Percentiles rank a stretch among this genome's conserved stretches.
These are phyloP conservation scores for Leccinum truebloodii DNA, from an alignment of 768 basidiomycete species.

Conservation along the genomic window DNA sequence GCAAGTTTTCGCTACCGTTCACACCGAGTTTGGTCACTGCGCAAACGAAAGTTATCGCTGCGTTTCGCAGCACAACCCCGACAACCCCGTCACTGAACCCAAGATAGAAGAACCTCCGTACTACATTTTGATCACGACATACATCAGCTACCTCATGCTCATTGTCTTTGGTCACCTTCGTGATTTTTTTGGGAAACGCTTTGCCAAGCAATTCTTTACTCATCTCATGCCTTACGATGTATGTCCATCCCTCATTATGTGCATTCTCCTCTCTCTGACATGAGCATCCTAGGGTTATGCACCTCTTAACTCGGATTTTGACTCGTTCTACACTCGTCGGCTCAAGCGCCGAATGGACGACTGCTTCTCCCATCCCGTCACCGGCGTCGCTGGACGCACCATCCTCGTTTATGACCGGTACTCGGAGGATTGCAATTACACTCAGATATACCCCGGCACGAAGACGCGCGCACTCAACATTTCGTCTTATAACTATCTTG, in stretches of 20 bases:
- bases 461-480: constrained; percentile 92
- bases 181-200: constrained; percentile 91
- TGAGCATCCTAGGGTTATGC: constrained; percentile 78
- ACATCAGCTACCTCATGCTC: constrained; percentile 90
- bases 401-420: constrained; percentile 83
- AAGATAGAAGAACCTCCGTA: constrained; percentile 87
- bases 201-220: constrained; percentile 65
- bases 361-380: constrained; percentile 90
- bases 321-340: constrained; percentile 98
- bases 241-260: constrained; percentile 36
- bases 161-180: constrained; percentile 91
- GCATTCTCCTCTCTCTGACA: constrained; percentile 11
- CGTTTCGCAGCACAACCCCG: constrained; percentile 57
- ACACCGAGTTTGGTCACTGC: constrained; percentile 94
- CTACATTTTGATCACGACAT: constrained; percentile 89
- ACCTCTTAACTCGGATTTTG: constrained; percentile 95
- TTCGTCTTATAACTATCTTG: constrained; percentile 98
- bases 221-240: constrained; percentile 87
- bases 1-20: constrained; percentile 74
- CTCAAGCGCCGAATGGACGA: constrained; percentile 94
- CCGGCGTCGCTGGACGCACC: constrained; percentile 96
- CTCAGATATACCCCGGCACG: constrained; percentile 73
- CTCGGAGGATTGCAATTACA: constrained; percentile 79
- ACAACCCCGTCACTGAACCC: constrained; percentile 48
- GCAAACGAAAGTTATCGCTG: constrained; percentile 74